These are phyloP conservation scores for Colletotrichum shisoi DNA, from an alignment of 2,329 filamentous ascomycete genomes.

Conservation along the genomic window DNA sequence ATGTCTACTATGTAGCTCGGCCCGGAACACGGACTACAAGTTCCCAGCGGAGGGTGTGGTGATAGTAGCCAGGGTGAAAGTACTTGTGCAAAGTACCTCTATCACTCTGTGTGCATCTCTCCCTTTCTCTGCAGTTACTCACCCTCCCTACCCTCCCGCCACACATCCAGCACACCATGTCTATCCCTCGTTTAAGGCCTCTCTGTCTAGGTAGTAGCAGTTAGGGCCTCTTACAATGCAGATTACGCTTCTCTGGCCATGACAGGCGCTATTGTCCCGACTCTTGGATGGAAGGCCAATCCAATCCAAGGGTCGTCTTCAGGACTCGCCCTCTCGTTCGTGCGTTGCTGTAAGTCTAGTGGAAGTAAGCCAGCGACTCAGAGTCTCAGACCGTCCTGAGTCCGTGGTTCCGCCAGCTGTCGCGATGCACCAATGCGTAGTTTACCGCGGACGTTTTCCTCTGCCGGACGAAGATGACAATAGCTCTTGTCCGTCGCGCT, in stretches of 20 bases:
- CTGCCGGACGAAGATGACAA: not conserved
- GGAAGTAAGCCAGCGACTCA: constrained; percentile 25
- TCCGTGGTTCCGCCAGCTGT: constrained; percentile 28
- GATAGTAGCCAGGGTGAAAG: not conserved
- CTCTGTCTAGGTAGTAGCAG: no score
- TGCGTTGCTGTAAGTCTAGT: constrained; percentile 21
- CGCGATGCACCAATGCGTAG: constrained; percentile 20
- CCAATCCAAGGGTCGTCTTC: constrained; percentile 25
- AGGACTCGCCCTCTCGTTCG: constrained; percentile 14
- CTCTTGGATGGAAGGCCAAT: constrained; percentile 1
- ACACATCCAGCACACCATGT: constrained; percentile 19
- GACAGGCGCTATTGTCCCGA: constrained; percentile 1
- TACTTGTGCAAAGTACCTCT: not conserved
- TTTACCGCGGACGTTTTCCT: not conserved
- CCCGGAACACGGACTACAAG: constrained; percentile 16
- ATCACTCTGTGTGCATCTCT: not conserved
- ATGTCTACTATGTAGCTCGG: not conserved
- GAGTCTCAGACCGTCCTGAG: constrained; percentile 6
- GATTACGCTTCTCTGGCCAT: not conserved
- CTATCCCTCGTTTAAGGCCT: no score
- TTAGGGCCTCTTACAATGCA: no score
- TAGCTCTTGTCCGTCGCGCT: constrained; percentile 2
- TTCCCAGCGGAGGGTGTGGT: not conserved
- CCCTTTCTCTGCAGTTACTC: constrained; percentile 20
- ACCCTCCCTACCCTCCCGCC: constrained; percentile 6